A percentile compares a stretch with the other conserved stretches of the same genome.
phyloP scores from a whole-genome alignment of 2,329 filamentous ascomycete species.

The Fusarium pseudograminearum region DNA sequence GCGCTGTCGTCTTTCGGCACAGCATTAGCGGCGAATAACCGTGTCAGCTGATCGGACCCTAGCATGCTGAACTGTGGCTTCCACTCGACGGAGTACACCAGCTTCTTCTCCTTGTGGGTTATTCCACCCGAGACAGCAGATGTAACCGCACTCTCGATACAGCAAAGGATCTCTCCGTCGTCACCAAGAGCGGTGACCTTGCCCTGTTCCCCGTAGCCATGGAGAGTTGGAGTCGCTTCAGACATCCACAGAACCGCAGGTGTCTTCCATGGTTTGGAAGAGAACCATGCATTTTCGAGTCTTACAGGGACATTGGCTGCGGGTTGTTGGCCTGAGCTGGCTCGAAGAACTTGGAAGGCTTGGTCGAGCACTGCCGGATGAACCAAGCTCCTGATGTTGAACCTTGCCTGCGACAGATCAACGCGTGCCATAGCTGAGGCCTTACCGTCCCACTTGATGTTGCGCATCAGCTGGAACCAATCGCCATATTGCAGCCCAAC shows the following conservation, averaged over 20 bases:
- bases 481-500: conserved; percentile 5
- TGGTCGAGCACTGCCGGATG: conserved; percentile 6
- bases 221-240: not conserved
- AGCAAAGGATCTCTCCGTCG: not conserved
- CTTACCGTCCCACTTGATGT: not conserved
- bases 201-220: conserved; percentile 9
- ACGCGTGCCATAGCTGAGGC: not conserved
- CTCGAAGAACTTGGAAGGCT: conserved; percentile 14
- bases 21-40: not conserved
- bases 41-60: not conserved
- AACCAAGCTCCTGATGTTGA: not conserved
- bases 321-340: not conserved
- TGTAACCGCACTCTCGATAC: not conserved
- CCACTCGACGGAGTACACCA: conserved; percentile 7
- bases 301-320: conserved; percentile 6
- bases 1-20: not conserved
- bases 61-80: conserved; percentile 10
- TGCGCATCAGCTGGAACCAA: not conserved
- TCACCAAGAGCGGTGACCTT: not conserved
- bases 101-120: not conserved
- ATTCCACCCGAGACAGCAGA: not conserved
- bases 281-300: not conserved
- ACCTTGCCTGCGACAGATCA: not conserved
- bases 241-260: not conserved
- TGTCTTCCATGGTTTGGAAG: not conserved